Conservation (phyloP, 306 rosid genomes). For the Oemleria cerasiformis region DNA sequence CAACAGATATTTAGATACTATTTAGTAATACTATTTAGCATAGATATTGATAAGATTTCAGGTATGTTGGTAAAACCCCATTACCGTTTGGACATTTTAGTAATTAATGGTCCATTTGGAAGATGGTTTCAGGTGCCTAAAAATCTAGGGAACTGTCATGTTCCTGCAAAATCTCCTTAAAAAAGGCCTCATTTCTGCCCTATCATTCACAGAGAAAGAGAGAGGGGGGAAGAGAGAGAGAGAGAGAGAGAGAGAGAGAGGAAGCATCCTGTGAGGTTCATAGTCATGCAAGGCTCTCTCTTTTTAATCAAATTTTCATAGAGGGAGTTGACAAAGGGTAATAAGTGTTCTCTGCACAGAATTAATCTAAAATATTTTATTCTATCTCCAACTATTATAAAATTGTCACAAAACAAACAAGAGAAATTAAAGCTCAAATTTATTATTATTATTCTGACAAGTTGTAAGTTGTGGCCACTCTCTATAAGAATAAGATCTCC, state of each 20-base stretch:
- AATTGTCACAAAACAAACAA: constrained; percentile 52
- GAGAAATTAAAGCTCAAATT: constrained; percentile 27
- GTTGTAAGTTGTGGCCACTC: constrained; percentile 40
- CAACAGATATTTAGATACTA: constrained; percentile 33
- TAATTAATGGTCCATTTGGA: constrained; percentile 45
- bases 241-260: constrained; percentile 22
- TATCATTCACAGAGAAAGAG: neutral
- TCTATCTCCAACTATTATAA: constrained; percentile 72
- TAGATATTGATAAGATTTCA: constrained; percentile 64
- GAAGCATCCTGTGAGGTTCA: constrained; percentile 67
- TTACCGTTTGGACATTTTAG: constrained; percentile 27
- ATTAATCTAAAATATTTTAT: constrained; percentile 46
- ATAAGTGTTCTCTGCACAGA: constrained; percentile 46
- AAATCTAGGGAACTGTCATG: constrained; percentile 48
- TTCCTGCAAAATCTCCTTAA: constrained; percentile 55
- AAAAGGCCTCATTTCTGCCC: constrained; percentile 61
- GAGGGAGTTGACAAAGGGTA: constrained; percentile 58
- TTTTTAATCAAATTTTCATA: constrained; percentile 24
- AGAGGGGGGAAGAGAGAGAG: too few species aligned
- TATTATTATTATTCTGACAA: constrained; percentile 37
- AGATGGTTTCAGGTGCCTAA: constrained; percentile 42
- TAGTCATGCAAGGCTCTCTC: constrained; percentile 38
- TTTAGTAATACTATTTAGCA: too few species aligned
- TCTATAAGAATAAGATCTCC: constrained; percentile 49
- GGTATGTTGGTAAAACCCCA: constrained; percentile 35